Evolutionary conservation across 208 protist species (phyloP).

Genomic region (Leishmania braziliensis): DNA sequence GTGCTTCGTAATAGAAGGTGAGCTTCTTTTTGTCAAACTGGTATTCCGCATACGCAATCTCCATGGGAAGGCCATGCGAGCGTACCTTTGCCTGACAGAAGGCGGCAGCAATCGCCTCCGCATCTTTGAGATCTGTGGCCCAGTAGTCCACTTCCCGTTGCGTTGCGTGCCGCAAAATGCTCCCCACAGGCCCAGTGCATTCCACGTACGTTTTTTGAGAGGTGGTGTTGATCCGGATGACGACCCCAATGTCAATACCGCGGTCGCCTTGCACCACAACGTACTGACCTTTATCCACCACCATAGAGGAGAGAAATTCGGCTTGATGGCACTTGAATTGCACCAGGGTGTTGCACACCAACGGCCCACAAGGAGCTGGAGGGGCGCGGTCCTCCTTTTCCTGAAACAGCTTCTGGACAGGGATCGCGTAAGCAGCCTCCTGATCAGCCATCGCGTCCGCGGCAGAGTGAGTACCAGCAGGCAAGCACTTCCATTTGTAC

Average conservation of each 20-base stretch:
- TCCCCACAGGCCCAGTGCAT: slow-evolving; percentile 50
- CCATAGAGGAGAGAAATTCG: slow-evolving; percentile 66
- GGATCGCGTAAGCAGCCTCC: background rate
- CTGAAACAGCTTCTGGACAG: slow-evolving; percentile 40
- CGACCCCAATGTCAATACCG: slow-evolving; percentile 90
- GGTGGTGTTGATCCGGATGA: slow-evolving; percentile 74
- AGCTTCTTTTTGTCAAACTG: slow-evolving; percentile 95
- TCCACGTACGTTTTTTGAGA: slow-evolving; percentile 59
- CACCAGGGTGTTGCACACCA: slow-evolving; percentile 60
- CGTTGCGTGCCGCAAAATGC: slow-evolving; percentile 74
- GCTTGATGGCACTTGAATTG: slow-evolving; percentile 91
- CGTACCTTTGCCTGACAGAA: slow-evolving; percentile 70
- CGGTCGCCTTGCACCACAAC: slow-evolving; percentile 89
- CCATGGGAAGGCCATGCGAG: slow-evolving; percentile 72
- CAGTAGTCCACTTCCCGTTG: slow-evolving; percentile 89
- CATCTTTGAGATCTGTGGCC: slow-evolving; percentile 80
- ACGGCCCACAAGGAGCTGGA: slow-evolving; percentile 24
- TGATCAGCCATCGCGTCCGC: slow-evolving; percentile 20
- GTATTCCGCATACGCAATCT: slow-evolving; percentile 86
- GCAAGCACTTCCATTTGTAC: slow-evolving; percentile 75
- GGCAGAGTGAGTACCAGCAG: slow-evolving; percentile 23
- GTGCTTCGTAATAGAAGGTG: slow-evolving; percentile 90
- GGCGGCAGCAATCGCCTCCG: slow-evolving; percentile 66
- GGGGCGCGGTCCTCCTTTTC: slow-evolving; percentile 47
- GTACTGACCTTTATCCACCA: slow-evolving; percentile 74